Percentiles rank a stretch among this genome's conserved stretches.
Evolutionary conservation across 1,139 yeast genomes (phyloP).

Genomic region (Meyerozyma smithsonii): DNA sequence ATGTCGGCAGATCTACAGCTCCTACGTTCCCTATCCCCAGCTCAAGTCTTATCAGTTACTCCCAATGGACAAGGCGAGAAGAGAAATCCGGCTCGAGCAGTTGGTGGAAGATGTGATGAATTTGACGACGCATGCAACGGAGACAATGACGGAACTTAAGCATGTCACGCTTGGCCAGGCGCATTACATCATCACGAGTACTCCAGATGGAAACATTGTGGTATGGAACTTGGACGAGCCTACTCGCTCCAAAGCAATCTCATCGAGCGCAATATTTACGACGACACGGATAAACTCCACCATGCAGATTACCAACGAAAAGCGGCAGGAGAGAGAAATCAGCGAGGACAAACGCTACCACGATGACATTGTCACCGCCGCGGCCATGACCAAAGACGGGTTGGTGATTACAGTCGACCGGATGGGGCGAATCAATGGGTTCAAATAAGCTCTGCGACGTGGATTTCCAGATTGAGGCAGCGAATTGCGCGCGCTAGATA

Average conservation of each 20-base stretch:
- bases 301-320: conserved; percentile 2
- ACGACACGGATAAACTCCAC: not conserved
- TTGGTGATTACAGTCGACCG: not conserved
- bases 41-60: conserved; percentile 30
- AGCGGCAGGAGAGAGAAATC: not conserved
- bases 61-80: conserved; percentile 3
- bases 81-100: conserved; percentile 9
- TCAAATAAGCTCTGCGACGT: not conserved
- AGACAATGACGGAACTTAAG: conserved; percentile 13
- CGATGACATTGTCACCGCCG: not conserved
- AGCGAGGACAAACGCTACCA: not conserved
- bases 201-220: conserved; percentile 23
- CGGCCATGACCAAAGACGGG: not conserved
- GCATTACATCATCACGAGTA: conserved; percentile 23
- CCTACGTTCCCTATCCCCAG: conserved; percentile 25
- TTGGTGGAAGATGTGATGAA: conserved; percentile 8
- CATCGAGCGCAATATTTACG: not conserved
- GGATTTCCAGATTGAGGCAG: no score
- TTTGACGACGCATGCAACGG: conserved; percentile 6
- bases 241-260: conserved; percentile 18
- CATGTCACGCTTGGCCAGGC: conserved; percentile 4
- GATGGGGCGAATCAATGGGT: not conserved
- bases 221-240: conserved; percentile 29
- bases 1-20: conserved; percentile 53
- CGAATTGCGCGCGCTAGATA: no score